Conservation (phyloP, 202 grass and related monocot genomes). For the Carex sylvatica region DNA sequence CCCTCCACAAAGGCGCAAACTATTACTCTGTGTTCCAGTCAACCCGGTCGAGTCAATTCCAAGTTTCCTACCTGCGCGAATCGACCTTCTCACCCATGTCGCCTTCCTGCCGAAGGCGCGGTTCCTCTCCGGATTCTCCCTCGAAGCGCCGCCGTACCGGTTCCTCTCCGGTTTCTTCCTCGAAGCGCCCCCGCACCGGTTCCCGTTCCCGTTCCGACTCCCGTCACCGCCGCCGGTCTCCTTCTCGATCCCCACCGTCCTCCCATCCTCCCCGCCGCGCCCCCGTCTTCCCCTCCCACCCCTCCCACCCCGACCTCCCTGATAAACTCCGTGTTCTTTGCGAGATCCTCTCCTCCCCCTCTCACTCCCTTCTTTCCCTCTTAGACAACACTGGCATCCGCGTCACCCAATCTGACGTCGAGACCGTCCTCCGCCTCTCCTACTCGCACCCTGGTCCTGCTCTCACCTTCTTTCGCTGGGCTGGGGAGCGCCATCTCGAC, state of each 20-base stretch:
- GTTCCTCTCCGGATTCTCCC: too few relatives aligned
- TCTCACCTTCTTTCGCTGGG: conserved; percentile 77
- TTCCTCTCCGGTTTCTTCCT: background rate
- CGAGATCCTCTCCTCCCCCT: conserved; percentile 40
- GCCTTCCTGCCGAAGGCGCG: too few relatives aligned
- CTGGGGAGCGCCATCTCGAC: conserved; percentile 48
- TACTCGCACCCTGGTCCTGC: conserved; percentile 58
- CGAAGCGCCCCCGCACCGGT: background rate
- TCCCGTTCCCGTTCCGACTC: background rate
- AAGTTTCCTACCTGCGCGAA: too few relatives aligned
- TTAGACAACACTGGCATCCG: conserved; percentile 33
- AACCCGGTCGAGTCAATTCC: too few relatives aligned
- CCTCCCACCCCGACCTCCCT: conserved; percentile 32
- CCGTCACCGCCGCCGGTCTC: background rate
- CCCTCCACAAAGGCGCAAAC: too few relatives aligned
- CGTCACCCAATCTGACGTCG: conserved; percentile 53
- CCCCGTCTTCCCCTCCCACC: conserved; percentile 48
- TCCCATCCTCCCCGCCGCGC: background rate
- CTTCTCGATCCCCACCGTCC: conserved; percentile 25
- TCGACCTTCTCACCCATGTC: too few relatives aligned
- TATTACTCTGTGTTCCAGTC: background rate
- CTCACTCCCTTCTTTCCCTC: conserved; percentile 40
- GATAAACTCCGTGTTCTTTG: conserved; percentile 41
- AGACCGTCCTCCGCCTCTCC: conserved; percentile 68
- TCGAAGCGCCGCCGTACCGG: too few relatives aligned